Conservation (phyloP, 768 basidiomycete genomes). For the Lepiota subincarnata region DNA sequence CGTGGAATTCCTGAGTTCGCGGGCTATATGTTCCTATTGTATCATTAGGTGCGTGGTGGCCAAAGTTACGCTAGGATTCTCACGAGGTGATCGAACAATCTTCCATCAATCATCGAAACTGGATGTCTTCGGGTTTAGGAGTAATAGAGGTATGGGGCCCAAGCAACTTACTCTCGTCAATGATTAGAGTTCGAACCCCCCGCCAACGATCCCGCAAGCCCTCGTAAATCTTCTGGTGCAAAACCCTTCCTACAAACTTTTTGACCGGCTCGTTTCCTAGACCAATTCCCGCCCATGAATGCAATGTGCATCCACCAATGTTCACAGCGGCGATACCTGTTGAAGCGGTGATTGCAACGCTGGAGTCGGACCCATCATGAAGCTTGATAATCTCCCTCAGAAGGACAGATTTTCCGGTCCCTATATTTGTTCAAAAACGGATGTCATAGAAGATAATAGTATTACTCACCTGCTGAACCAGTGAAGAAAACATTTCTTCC, state of each 20-base stretch:
- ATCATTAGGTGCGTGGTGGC: constrained; percentile 23
- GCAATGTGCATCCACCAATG: constrained; percentile 77
- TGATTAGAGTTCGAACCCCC: constrained; percentile 59
- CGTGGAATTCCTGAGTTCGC: constrained; percentile 44
- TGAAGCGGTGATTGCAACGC: constrained; percentile 74
- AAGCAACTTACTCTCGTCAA: constrained; percentile 71
- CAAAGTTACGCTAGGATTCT: constrained; percentile 10
- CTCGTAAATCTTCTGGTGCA: constrained; percentile 32
- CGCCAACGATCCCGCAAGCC: constrained; percentile 59
- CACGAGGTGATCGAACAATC: constrained; percentile 78
- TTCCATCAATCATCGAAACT: constrained; percentile 91
- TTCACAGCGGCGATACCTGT: constrained; percentile 80
- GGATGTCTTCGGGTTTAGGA: background rate
- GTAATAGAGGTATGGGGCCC: background rate
- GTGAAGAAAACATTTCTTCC: constrained; percentile 80
- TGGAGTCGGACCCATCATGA: constrained; percentile 25
- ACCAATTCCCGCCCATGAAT: constrained; percentile 81
- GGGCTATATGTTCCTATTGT: constrained; percentile 58
- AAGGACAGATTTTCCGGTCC: constrained; percentile 83
- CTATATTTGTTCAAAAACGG: constrained; percentile 23
- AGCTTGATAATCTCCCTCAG: constrained; percentile 67
- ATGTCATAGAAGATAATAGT: background rate
- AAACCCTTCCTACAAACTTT: constrained; percentile 51
- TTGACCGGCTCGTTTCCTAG: constrained; percentile 58
- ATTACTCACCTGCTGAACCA: constrained; percentile 68